Base-by-base conservation (phyloP, 177 flowering plant species). In the Vitis hybrid region DNA sequence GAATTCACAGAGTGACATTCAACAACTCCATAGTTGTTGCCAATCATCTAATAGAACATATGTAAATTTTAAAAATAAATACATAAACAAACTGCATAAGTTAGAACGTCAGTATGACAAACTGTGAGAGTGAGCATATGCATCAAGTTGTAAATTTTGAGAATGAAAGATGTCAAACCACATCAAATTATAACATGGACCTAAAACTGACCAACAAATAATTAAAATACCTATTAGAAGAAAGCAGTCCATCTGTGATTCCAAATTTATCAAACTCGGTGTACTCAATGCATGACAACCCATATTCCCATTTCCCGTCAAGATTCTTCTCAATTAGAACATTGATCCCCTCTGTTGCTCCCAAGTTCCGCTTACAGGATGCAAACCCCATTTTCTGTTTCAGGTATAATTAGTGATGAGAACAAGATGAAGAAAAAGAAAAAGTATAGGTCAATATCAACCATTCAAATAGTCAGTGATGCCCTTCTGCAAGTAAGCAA, bases 321-420 rank as follows among this genome's bases (percentile, higher is more conserved):
- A 74, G 72, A 71, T 80, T 86, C 74, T 85, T 89, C 80, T 95
- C 98, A 50, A 93, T 66, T n/a, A 95, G 86, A 72, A 93, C 97
- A 86, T 95, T 93, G 65, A 91, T 83, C 79, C 99, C 99, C 81
- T 93, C 99, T 62, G 99, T 93, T 71, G 99, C 99, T 66, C 96
- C 97, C 19, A 68, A 46, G 63, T 78, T 87, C 67, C 97, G 76
- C 78, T 84, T 76, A 74, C 99, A 95, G 1, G 99, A 93, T 63
- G 98, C 99, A 84, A 95, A 95, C 1, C 99, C 99, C 59, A 95
- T 70, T 84, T 95, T 95, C 99, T 95, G 92, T 69, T 74, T 70
- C 67, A 74, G 12, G 24, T 30, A 7, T 19, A 71, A 66, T 58
- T 32, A 48, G 52, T 27, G 30, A 27, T 8, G 4, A 27, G 35